These are phyloP conservation scores for Sarocladium strictum DNA, from an alignment of 2,329 filamentous ascomycete genomes.

Conservation along the genomic window DNA sequence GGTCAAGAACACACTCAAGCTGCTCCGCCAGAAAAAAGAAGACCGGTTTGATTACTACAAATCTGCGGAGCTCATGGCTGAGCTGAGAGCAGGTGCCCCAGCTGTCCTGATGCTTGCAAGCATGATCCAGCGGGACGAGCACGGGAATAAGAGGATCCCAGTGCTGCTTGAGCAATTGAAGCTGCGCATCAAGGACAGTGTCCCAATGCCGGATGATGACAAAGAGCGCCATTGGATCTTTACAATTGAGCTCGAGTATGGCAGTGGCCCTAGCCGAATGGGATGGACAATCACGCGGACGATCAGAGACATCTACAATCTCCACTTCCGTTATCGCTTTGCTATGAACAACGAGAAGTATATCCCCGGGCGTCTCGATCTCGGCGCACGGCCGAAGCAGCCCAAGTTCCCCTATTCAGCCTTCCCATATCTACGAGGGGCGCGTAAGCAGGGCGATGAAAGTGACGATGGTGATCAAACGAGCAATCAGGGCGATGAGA, in stretches of 20 bases:
- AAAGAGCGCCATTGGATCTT: slow-evolving; percentile 75
- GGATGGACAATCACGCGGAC: slow-evolving; percentile 89
- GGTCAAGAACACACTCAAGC: slow-evolving; percentile 81
- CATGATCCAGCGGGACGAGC: slow-evolving; percentile 96
- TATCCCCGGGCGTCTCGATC: slow-evolving; percentile 60
- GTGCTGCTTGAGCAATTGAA: slow-evolving; percentile 94
- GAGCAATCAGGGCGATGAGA: slow-evolving; percentile 34
- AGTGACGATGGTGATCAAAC: slow-evolving; percentile 67
- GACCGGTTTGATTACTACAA: slow-evolving; percentile 89
- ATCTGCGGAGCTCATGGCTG: slow-evolving; percentile 92
- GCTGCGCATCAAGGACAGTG: slow-evolving; percentile 76
- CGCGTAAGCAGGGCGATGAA: slow-evolving; percentile 75
- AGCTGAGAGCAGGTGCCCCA: slow-evolving; percentile 85
- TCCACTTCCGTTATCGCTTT: slow-evolving; percentile 90
- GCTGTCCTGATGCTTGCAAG: slow-evolving; percentile 92
- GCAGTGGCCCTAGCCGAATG: slow-evolving; percentile 92
- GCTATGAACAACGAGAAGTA: slow-evolving; percentile 80
- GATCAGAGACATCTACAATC: slow-evolving; percentile 81
- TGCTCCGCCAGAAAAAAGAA: slow-evolving; percentile 73
- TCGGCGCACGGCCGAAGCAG: slow-evolving; percentile 67
- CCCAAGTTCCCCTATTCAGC: slow-evolving; percentile 85
- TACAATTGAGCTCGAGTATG: slow-evolving; percentile 90
- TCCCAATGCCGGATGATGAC: slow-evolving; percentile 57
- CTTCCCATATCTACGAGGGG: slow-evolving; percentile 81
- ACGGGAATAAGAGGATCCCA: slow-evolving; percentile 90